phyloP scores from a whole-genome alignment of 441 rosid species.

The Populus hybrid region DNA sequence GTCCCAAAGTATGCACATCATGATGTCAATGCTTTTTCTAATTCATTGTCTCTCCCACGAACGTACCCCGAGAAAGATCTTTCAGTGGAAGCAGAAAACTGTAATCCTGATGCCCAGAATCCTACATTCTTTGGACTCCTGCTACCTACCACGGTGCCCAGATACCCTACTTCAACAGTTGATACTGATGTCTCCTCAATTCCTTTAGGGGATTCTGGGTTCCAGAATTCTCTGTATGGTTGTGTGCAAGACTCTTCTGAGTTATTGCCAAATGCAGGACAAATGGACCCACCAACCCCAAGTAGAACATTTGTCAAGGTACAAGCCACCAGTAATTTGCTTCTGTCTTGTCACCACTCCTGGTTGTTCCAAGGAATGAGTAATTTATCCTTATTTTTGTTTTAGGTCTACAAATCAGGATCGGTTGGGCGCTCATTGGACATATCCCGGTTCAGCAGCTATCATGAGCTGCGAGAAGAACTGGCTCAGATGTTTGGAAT shows the following conservation, averaged over 20 bases:
- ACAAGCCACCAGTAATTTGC: background rate
- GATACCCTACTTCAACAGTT: conserved; percentile 34
- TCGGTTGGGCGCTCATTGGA: conserved; percentile 93
- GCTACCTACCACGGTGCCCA: conserved; percentile 52
- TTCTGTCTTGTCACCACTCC: background rate
- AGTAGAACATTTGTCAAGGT: conserved; percentile 55
- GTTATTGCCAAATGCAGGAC: conserved; percentile 35
- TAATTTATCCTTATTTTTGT: background rate
- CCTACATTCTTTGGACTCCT: conserved; percentile 46
- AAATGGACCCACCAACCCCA: conserved; percentile 31
- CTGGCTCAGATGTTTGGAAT: conserved; percentile 97
- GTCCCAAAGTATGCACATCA: conserved; percentile 41
- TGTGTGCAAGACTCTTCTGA: conserved; percentile 49
- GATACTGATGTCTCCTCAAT: conserved; percentile 51
- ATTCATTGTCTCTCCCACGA: conserved; percentile 39
- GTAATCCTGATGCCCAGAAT: conserved; percentile 36
- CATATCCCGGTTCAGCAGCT: conserved; percentile 93
- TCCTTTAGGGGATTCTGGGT: conserved; percentile 45
- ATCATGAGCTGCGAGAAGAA: conserved; percentile 91
- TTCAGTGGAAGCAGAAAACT: conserved; percentile 31
- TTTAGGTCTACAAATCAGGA: conserved; percentile 88
- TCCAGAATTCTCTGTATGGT: conserved; percentile 45
- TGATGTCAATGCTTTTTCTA: conserved; percentile 38
- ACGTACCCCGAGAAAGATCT: conserved; percentile 41
- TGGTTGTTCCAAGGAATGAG: background rate